A percentile compares a stretch with the other conserved stretches of the same genome.
phyloP scores from a whole-genome alignment of 208 protist species.

The Trypanosoma cruzi region DNA sequence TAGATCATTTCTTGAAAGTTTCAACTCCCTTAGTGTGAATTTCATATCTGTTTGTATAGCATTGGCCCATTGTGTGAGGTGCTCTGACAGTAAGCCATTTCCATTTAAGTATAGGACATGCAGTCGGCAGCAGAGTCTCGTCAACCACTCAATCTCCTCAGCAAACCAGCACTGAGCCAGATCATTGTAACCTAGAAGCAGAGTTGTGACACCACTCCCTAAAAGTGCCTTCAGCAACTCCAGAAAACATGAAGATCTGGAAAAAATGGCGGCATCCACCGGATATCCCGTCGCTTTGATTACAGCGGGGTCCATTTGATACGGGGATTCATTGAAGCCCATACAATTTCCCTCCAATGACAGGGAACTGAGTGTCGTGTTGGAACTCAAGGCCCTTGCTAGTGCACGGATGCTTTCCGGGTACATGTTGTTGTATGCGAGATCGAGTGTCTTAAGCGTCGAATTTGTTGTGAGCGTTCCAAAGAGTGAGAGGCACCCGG shows the following conservation, averaged over 20 bases:
- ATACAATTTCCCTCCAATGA: slow-evolving; percentile 75
- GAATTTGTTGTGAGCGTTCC: slow-evolving; percentile 45
- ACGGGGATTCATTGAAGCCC: slow-evolving; percentile 29
- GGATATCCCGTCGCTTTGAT: slow-evolving; percentile 26
- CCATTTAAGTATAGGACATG: slow-evolving; percentile 53
- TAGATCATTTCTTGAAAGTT: slow-evolving; percentile 63
- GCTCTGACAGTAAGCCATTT: slow-evolving; percentile 39
- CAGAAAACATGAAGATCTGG: slow-evolving; percentile 45
- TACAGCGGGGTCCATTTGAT: slow-evolving; percentile 25
- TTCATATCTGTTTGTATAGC: slow-evolving; percentile 11
- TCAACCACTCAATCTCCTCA: slow-evolving; percentile 54
- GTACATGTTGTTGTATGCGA: slow-evolving; percentile 69
- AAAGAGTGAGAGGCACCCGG: slow-evolving; percentile 51
- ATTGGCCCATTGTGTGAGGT: slow-evolving; percentile 52
- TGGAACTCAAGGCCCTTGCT: slow-evolving; percentile 40
- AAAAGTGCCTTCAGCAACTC: slow-evolving; percentile 39
- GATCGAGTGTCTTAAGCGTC: slow-evolving; percentile 58
- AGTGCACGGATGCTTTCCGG: slow-evolving; percentile 44
- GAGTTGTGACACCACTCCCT: slow-evolving; percentile 38
- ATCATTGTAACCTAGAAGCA: slow-evolving; percentile 72
- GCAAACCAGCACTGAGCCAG: slow-evolving; percentile 48
- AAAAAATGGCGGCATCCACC: slow-evolving; percentile 6
- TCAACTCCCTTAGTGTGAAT: slow-evolving; percentile 40
- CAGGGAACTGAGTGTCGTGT: slow-evolving; percentile 47
- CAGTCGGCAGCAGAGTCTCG: slow-evolving; percentile 41